Evolutionary conservation across 208 protist species (phyloP).

Genomic region (Vickermania ingenoplastis): DNA sequence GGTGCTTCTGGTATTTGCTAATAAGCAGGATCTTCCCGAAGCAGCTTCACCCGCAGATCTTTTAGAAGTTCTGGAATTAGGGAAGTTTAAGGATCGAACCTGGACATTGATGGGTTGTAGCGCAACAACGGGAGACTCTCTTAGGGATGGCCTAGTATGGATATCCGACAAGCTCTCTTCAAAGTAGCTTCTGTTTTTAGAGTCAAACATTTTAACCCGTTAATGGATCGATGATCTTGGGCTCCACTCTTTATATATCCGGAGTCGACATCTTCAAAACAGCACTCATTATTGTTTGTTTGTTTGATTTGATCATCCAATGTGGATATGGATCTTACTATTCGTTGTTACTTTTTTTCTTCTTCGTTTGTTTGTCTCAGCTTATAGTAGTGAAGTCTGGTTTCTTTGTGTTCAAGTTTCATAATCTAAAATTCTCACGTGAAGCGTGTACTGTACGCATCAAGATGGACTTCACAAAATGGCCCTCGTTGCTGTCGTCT

Average conservation of each 20-base stretch:
- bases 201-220: not conserved
- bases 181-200: conserved; percentile 2
- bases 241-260: no score
- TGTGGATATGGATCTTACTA: no score
- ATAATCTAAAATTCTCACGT: no score
- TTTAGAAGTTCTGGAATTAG: conserved; percentile 76
- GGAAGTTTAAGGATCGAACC: conserved; percentile 77
- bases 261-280: no score
- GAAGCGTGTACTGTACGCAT: no score
- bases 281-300: no score
- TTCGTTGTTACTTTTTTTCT: no score
- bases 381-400: no score
- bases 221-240: no score
- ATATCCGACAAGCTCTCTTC: conserved; percentile 57
- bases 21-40: conserved; percentile 92
- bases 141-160: conserved; percentile 91
- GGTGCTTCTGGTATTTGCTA: conserved; percentile 91
- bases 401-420: no score
- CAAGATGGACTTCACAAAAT: not conserved
- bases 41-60: conserved; percentile 77
- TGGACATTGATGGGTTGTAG: conserved; percentile 95
- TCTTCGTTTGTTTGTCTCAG: no score
- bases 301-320: no score
- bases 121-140: conserved; percentile 83
- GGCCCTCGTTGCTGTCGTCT: not conserved